A percentile compares a stretch with the other conserved stretches of the same genome.
These are phyloP conservation scores for Fusarium pseudocircinatum DNA, from an alignment of 2,329 filamentous ascomycete species.

Conservation along the genomic window DNA sequence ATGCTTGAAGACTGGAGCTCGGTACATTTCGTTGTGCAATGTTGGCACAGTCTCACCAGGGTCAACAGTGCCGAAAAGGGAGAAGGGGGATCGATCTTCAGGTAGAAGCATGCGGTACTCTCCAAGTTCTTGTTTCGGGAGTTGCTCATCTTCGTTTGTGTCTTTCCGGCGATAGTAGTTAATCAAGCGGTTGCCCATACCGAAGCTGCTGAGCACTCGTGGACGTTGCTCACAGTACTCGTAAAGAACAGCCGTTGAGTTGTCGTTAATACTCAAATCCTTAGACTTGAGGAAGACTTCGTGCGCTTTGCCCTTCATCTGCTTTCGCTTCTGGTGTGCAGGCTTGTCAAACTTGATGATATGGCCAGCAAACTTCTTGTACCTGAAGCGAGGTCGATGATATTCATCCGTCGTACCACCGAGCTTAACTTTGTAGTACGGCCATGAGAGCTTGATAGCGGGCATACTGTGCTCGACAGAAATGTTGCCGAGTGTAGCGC, in stretches of 20 bases:
- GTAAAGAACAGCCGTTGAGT: constrained; percentile 85
- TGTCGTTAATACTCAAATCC: constrained; percentile 87
- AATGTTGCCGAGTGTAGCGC: constrained; percentile 89
- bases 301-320: constrained; percentile 81
- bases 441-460: constrained; percentile 89
- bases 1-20: constrained; percentile 93
- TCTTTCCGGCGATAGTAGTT: constrained; percentile 94
- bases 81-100: constrained; percentile 95
- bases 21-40: constrained; percentile 94
- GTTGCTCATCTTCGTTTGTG: constrained; percentile 74
- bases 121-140: constrained; percentile 85
- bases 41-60: constrained; percentile 90
- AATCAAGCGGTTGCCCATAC: constrained; percentile 95
- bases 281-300: constrained; percentile 83
- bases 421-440: constrained; percentile 92
- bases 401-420: constrained; percentile 80
- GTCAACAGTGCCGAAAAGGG: constrained; percentile 92
- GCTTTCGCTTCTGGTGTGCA: constrained; percentile 80
- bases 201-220: constrained; percentile 91
- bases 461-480: constrained; percentile 96
- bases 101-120: constrained; percentile 89
- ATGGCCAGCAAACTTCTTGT: constrained; percentile 73
- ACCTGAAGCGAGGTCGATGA: constrained; percentile 81
- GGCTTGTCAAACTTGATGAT: constrained; percentile 78
- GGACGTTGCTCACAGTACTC: constrained; percentile 97